Evolutionary conservation across 192 early-diverging fungal genomes (phyloP).

Genomic region (Backusella tarrabulga): DNA sequence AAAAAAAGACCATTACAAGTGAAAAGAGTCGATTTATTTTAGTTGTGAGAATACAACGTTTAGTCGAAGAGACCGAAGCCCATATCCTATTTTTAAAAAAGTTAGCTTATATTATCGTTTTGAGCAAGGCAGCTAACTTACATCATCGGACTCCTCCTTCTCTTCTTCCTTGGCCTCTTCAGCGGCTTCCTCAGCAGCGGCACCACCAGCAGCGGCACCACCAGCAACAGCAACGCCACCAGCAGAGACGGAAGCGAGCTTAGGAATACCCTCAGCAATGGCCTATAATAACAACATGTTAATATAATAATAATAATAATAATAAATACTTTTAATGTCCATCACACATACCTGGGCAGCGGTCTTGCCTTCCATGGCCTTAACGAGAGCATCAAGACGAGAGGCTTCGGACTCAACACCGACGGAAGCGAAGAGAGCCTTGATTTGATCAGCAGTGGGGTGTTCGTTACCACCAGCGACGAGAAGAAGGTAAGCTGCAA

Average conservation of each 20-base stretch:
- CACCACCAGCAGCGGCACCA: conserved; percentile 64
- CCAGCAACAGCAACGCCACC: conserved; percentile 80
- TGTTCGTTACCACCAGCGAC: conserved; percentile 81
- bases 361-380: conserved; percentile 86
- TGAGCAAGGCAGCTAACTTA: conserved; percentile 12
- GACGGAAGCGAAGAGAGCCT: conserved; percentile 81
- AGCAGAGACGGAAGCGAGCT: conserved; percentile 91
- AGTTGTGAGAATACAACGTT: background rate
- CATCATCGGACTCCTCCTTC: conserved; percentile 69
- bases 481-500: conserved; percentile 97
- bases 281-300: conserved; percentile 46
- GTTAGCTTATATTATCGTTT: background rate
- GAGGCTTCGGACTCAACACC: conserved; percentile 87
- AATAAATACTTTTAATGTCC: background rate
- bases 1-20: background rate
- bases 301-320: background rate
- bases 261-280: conserved; percentile 85
- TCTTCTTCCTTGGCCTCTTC: conserved; percentile 79
- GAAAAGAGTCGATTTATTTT: background rate
- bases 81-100: background rate
- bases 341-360: conserved; percentile 63
- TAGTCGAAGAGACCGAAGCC: conserved; percentile 7
- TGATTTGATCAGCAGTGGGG: conserved; percentile 77
- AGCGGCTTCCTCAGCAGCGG: conserved; percentile 72
- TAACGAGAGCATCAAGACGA: conserved; percentile 71